phyloP scores from a whole-genome alignment of 2,329 filamentous ascomycete genomes.

The Cercospora sp. region DNA sequence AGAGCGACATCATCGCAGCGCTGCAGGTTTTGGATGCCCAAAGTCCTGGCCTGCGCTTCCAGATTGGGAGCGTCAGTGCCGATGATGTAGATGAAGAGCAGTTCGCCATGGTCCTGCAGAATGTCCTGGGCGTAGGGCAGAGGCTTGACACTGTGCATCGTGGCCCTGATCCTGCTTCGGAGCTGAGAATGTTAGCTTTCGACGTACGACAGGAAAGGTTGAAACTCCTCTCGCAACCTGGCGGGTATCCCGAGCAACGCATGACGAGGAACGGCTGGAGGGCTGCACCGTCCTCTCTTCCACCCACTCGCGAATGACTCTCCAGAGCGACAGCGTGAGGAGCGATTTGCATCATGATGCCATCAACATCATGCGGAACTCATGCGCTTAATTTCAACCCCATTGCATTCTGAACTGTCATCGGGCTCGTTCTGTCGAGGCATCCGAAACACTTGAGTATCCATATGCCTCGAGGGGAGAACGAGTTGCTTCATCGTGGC shows the following conservation, averaged over 20 bases:
- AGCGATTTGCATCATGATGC: background rate
- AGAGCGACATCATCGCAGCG: slow-evolving; percentile 32
- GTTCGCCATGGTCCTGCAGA: slow-evolving; percentile 29
- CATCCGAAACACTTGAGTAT: background rate
- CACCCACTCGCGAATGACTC: slow-evolving; percentile 16
- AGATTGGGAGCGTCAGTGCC: slow-evolving; percentile 32
- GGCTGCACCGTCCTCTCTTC: slow-evolving; percentile 21
- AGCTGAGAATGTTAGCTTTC: slow-evolving; percentile 33
- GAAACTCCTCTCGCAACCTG: slow-evolving; percentile 13
- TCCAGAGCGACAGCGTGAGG: background rate
- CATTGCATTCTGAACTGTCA: background rate
- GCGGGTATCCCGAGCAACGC: slow-evolving; percentile 12
- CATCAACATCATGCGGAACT: background rate
- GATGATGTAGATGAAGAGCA: slow-evolving; percentile 26
- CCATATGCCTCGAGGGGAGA: background rate
- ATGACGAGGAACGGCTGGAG: slow-evolving; percentile 24
- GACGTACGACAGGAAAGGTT: slow-evolving; percentile 32
- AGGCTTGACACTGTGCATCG: slow-evolving; percentile 15
- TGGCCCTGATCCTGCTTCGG: slow-evolving; percentile 17
- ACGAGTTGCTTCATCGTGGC: background rate
- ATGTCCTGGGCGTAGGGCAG: slow-evolving; percentile 25
- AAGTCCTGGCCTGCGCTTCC: slow-evolving; percentile 25
- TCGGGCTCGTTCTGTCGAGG: background rate
- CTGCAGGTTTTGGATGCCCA: slow-evolving; percentile 23
- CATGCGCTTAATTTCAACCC: background rate